A percentile compares a stretch with the other conserved stretches of the same genome.
Evolutionary conservation across 2,329 filamentous ascomycete genomes (phyloP).

Genomic region (Sclerotinia trifoliorum): DNA sequence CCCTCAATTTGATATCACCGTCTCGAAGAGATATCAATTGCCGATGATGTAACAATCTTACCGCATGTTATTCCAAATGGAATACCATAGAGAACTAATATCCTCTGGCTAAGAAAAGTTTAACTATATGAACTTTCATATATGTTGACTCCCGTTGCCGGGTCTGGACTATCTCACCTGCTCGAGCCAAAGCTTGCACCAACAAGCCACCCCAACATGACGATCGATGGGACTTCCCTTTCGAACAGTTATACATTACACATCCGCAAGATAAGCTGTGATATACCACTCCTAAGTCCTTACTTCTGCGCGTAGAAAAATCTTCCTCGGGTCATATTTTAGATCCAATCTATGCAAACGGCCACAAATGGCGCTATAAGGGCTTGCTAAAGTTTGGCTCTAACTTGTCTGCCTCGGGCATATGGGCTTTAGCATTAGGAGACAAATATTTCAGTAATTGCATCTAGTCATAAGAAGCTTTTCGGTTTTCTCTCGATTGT

Average conservation of each 20-base stretch:
- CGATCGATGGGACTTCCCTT: neutral
- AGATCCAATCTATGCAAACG: slow-evolving; percentile 28
- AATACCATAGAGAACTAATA: neutral
- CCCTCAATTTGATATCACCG: neutral
- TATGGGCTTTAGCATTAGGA: slow-evolving; percentile 23
- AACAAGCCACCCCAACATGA: too few species aligned
- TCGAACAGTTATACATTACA: neutral
- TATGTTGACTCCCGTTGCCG: neutral
- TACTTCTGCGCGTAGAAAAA: slow-evolving; percentile 29
- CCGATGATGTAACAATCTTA: too few species aligned
- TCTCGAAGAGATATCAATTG: too few species aligned
- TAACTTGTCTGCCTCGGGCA: slow-evolving; percentile 26
- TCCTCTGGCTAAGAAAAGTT: neutral
- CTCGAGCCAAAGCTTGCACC: neutral
- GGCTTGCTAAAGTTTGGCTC: slow-evolving; percentile 26
- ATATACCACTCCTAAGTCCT: slow-evolving; percentile 22
- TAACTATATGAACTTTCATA: neutral
- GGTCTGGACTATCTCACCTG: neutral
- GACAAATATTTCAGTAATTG: slow-evolving; percentile 27
- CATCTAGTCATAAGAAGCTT: slow-evolving; percentile 27
- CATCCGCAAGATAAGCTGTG: neutral
- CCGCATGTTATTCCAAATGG: neutral
- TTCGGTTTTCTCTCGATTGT: neutral
- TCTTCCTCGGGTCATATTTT: slow-evolving; percentile 25
- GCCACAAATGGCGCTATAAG: slow-evolving; percentile 42